Evolutionary conservation across 495 filamentous ascomycete species (phyloP).

Genomic region (Talaromyces borbonicus): DNA sequence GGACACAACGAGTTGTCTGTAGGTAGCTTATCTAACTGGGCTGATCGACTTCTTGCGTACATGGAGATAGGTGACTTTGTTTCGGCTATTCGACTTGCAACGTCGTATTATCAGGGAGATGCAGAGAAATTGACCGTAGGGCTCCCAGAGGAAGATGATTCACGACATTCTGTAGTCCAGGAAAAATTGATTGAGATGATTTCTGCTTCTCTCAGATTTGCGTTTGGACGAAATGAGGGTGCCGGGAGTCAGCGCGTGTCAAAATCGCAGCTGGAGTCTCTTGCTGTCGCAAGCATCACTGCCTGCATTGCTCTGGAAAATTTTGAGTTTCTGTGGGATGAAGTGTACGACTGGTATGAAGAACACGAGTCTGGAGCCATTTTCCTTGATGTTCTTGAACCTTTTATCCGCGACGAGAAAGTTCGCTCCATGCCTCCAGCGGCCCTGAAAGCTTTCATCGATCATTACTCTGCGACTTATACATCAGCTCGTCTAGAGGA

Average conservation of each 20-base stretch:
- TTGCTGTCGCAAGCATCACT: constrained; percentile 74
- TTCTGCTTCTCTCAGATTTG: constrained; percentile 83
- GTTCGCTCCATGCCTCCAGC: constrained; percentile 69
- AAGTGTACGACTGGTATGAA: constrained; percentile 82
- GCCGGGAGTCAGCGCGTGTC: constrained; percentile 40
- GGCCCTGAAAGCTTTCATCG: constrained; percentile 77
- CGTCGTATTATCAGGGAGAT: constrained; percentile 80
- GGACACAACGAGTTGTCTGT: constrained; percentile 85
- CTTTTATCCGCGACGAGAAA: constrained; percentile 69
- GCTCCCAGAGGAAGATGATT: constrained; percentile 69
- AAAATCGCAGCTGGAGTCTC: constrained; percentile 53
- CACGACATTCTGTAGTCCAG: constrained; percentile 72
- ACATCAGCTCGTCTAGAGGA: constrained; percentile 76
- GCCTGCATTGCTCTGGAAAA: constrained; percentile 70
- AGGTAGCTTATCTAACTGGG: constrained; percentile 92
- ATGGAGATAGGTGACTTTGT: constrained; percentile 96
- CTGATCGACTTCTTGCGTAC: constrained; percentile 87
- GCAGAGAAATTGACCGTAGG: constrained; percentile 88
- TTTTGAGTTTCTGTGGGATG: constrained; percentile 78
- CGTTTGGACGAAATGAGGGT: constrained; percentile 55
- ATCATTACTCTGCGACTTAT: constrained; percentile 63
- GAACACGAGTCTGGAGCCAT: constrained; percentile 60
- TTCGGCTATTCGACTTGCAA: constrained; percentile 79
- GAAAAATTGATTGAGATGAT: constrained; percentile 93
- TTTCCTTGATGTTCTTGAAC: constrained; percentile 79